These are phyloP conservation scores for Chaetomidium leptoderma DNA, from an alignment of 495 filamentous ascomycete genomes.

Conservation along the genomic window DNA sequence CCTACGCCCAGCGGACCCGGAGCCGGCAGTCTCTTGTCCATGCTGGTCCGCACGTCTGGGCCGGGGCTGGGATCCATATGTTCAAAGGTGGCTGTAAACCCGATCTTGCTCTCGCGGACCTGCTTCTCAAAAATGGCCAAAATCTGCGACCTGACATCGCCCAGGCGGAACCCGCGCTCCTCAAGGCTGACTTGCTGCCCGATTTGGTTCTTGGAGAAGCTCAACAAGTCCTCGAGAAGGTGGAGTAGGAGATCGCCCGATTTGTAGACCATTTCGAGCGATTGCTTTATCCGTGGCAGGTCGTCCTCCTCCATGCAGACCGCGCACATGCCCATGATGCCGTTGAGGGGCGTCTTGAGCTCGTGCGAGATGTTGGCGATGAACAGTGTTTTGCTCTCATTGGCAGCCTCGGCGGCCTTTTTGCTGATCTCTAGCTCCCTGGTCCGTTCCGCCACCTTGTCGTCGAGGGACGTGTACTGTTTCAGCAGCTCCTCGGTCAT, in stretches of 20 bases:
- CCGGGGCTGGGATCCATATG: slow-evolving; percentile 41
- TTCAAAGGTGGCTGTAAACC: slow-evolving; percentile 66
- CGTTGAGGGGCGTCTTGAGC: slow-evolving; percentile 87
- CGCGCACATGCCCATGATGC: slow-evolving; percentile 88
- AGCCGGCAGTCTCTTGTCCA: slow-evolving; percentile 40
- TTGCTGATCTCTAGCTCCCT: slow-evolving; percentile 82
- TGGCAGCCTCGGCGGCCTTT: slow-evolving; percentile 84
- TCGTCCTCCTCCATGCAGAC: slow-evolving; percentile 90
- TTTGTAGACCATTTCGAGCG: slow-evolving; percentile 80
- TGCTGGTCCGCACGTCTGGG: slow-evolving; percentile 29
- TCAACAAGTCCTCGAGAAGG: slow-evolving; percentile 84
- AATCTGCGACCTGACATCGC: slow-evolving; percentile 74
- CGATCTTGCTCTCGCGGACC: slow-evolving; percentile 70
- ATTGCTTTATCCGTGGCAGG: slow-evolving; percentile 67
- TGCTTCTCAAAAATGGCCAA: slow-evolving; percentile 85
- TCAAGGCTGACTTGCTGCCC: slow-evolving; percentile 73
- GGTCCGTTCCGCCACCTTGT: slow-evolving; percentile 78
- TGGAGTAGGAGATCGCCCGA: slow-evolving; percentile 84
- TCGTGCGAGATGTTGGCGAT: slow-evolving; percentile 96
- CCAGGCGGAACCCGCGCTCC: slow-evolving; percentile 77
- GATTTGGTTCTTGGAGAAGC: slow-evolving; percentile 91
- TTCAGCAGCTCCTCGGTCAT: slow-evolving; percentile 88
- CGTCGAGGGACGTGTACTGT: slow-evolving; percentile 78
- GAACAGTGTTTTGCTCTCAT: slow-evolving; percentile 91
- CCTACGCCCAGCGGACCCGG: slow-evolving; percentile 59